Conservation (phyloP, 2,329 filamentous ascomycete genomes). For the Ceratocystis ficicola region DNA sequence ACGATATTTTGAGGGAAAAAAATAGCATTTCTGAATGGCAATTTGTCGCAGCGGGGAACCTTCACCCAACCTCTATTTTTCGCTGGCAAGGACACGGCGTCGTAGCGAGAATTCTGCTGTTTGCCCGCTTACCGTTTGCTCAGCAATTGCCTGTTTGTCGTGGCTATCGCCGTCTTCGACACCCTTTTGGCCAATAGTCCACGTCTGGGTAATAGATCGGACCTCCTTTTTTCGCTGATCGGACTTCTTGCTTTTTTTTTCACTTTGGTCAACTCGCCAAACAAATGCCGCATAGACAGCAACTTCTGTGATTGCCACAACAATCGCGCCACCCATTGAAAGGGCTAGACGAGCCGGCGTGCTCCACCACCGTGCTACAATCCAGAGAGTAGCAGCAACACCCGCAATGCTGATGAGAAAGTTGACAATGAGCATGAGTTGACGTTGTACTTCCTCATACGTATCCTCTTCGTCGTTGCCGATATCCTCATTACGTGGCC, state of each 20-base stretch:
- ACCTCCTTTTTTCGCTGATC: slow-evolving; percentile 40
- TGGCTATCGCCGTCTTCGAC: slow-evolving; percentile 25
- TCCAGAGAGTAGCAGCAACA: slow-evolving; percentile 64
- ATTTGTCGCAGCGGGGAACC: no score
- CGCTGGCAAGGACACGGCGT: background rate
- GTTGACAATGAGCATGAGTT: slow-evolving; percentile 76
- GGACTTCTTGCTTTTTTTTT: slow-evolving; percentile 44
- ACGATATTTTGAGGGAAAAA: background rate
- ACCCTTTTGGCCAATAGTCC: slow-evolving; percentile 45
- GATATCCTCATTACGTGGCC: slow-evolving; percentile 36
- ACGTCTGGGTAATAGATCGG: slow-evolving; percentile 58
- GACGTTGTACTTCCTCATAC: slow-evolving; percentile 65
- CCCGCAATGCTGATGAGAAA: slow-evolving; percentile 78
- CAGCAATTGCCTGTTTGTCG: slow-evolving; percentile 21
- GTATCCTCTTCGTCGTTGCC: slow-evolving; percentile 45
- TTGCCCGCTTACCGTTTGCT: background rate
- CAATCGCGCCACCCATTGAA: slow-evolving; percentile 54
- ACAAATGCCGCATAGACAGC: slow-evolving; percentile 66
- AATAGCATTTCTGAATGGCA: background rate
- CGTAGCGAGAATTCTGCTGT: background rate
- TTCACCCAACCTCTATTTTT: background rate
- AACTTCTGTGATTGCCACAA: slow-evolving; percentile 65
- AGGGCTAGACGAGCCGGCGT: slow-evolving; percentile 57
- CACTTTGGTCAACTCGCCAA: slow-evolving; percentile 57
- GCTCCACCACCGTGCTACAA: slow-evolving; percentile 65